Base-by-base conservation (phyloP, 2,329 filamentous ascomycete genomes). In the Capronia americana region DNA sequence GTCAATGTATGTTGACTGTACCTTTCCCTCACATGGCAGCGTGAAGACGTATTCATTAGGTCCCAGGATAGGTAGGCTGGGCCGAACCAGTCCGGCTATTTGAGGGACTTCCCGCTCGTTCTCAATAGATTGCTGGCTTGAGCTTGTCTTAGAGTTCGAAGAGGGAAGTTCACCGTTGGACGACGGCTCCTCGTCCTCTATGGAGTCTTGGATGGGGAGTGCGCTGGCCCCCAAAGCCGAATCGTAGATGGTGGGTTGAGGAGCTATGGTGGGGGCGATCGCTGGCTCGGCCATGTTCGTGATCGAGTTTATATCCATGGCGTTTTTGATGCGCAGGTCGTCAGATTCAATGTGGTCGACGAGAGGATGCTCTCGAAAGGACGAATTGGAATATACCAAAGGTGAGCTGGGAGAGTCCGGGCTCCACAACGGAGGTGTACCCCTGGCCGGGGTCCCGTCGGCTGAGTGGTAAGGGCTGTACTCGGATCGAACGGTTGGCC, bases 51-150 rank as follows among this genome's bases (percentile, higher is more conserved):
- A 73, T 61, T 74, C 71, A 17, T 34, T 63, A 1, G 68, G 70
- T 2, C 69, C 69, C 14, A 74, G 58, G 28, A 74, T 66, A 7
- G 72, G 72, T 11, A 60, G 57, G 14, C 62, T 66, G 14, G 70
- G 69, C n/a, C 66, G 57, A 17, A 69, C 66, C 58, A 71, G 28
- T 17, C 67, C 71, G 38, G 70, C 70, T 26, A 67, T 41, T 44
- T 68, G 69, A 24, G 61, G 46, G n/a, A 71, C 44, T 23, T 71
- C 62, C 26, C 63, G 65, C 50, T 73, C 70, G 55, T 70, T 71
- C 24, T 72, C 64, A 26, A 73, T 50, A 23, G 71, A 73, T 26
- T 70, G 69, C 66, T 73, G 71, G 60, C 71, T 73, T n/a, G 71
- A 73, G 46, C 64, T 72, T 30, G 38, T 46, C 44, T 73, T 73